Evolutionary conservation across 2,329 filamentous ascomycete genomes (phyloP).

Genomic region (Shiraia bambusicola): DNA sequence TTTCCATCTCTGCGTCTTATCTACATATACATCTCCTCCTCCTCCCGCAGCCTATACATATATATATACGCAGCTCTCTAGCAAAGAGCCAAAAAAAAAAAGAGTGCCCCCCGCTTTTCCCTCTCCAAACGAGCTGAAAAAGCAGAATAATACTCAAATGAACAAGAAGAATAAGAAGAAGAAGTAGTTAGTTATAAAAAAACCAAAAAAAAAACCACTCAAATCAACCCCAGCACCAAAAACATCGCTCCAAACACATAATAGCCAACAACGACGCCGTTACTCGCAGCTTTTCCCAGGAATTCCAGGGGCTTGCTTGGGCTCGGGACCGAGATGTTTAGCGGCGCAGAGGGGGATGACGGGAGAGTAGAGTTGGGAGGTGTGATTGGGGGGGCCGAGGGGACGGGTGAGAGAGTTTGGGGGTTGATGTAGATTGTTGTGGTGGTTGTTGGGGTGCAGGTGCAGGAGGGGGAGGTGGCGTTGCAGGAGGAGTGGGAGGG

Average conservation of each 20-base stretch:
- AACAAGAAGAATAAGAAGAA: too few relatives aligned
- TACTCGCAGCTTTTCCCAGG: constrained; percentile 26
- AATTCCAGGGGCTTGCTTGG: constrained; percentile 22
- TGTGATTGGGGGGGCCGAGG: constrained; percentile 9
- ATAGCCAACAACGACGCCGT: constrained; percentile 13
- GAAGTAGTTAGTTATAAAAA: too few relatives aligned
- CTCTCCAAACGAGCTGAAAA: too few relatives aligned
- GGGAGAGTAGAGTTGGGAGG: constrained; percentile 10
- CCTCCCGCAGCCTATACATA: too few relatives aligned
- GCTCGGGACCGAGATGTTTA: constrained; percentile 23
- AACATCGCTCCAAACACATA: constrained; percentile 23
- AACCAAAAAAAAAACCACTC: too few relatives aligned
- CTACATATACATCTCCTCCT: too few relatives aligned
- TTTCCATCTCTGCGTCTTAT: too few relatives aligned
- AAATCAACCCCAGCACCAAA: constrained; percentile 22
- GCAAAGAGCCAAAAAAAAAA: too few relatives aligned
- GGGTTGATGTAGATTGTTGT: constrained; percentile 23
- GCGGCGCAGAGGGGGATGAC: constrained; percentile 16
- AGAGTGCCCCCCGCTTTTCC: too few relatives aligned
- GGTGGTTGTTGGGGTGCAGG: constrained; percentile 28
- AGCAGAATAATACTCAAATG: too few relatives aligned
- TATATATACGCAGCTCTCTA: too few relatives aligned
- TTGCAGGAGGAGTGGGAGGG: constrained; percentile 11
- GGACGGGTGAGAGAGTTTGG: constrained; percentile 1
- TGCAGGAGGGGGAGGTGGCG: constrained; percentile 11